phyloP scores from a whole-genome alignment of 2,329 filamentous ascomycete species.

The Fusarium palustre region DNA sequence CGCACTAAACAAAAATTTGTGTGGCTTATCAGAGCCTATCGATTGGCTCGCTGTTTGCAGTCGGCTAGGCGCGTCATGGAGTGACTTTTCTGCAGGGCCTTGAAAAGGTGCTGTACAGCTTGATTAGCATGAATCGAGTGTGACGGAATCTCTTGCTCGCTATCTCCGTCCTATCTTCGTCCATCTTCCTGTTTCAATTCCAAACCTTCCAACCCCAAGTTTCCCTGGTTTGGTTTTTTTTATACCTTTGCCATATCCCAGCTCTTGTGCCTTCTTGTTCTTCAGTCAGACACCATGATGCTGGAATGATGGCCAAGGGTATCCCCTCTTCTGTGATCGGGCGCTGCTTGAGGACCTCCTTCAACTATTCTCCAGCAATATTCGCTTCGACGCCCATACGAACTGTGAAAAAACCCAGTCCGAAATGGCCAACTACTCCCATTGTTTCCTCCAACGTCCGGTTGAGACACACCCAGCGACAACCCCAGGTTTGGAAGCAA shows the following conservation, averaged over 20 bases:
- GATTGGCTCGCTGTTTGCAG: constrained; percentile 47
- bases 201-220: constrained; percentile 8
- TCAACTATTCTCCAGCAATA: constrained; percentile 42
- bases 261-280: constrained; percentile 39
- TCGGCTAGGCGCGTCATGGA: constrained; percentile 54
- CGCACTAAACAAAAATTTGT: constrained; percentile 54
- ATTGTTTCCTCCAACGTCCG: constrained; percentile 15
- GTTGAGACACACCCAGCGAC: constrained; percentile 20
- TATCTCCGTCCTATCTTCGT: constrained; percentile 31
- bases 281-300: constrained; percentile 53
- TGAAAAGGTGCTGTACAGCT: constrained; percentile 27
- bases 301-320: constrained; percentile 57
- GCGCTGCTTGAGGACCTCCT: constrained; percentile 50
- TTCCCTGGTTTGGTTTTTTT: not conserved
- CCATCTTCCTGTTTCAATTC: constrained; percentile 16
- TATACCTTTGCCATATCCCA: constrained; percentile 16
- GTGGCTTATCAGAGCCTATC: constrained; percentile 57
- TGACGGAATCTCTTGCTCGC: constrained; percentile 38
- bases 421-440: constrained; percentile 21
- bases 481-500: constrained; percentile 14
- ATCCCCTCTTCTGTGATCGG: constrained; percentile 53
- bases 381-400: constrained; percentile 37
- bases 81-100: constrained; percentile 47
- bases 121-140: constrained; percentile 17
- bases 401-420: constrained; percentile 22